These are phyloP conservation scores for Hypoxylon sp. DNA, from an alignment of 2,329 filamentous ascomycete species.

Conservation along the genomic window DNA sequence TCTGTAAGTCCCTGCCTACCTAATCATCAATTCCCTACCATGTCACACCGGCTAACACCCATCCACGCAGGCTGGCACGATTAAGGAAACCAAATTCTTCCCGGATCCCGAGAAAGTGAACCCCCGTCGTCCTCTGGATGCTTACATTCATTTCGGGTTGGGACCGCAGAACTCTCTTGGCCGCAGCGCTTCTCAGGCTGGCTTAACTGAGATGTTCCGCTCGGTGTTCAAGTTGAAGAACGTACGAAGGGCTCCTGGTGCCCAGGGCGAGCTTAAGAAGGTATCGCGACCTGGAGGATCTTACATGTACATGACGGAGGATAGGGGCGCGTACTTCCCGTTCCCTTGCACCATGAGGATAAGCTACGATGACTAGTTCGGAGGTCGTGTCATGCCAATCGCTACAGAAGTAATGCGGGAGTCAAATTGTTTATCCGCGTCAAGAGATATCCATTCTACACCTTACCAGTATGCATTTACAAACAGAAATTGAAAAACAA, in stretches of 20 bases:
- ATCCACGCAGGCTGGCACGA: conserved; percentile 52
- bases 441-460: too few relatives aligned
- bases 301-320: conserved; percentile 70
- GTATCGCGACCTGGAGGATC: conserved; percentile 63
- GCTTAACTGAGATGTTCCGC: conserved; percentile 73
- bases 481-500: too few relatives aligned
- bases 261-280: conserved; percentile 74
- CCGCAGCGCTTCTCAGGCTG: conserved; percentile 65
- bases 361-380: conserved; percentile 45
- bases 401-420: too few relatives aligned
- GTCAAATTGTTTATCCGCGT: too few relatives aligned
- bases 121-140: conserved; percentile 68
- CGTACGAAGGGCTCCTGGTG: conserved; percentile 67
- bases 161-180: conserved; percentile 72
- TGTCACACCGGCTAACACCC: conserved; percentile 2
- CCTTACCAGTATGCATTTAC: too few relatives aligned
- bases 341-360: conserved; percentile 51
- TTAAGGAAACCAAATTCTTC: conserved; percentile 66
- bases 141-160: conserved; percentile 70
- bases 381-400: too few relatives aligned
- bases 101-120: conserved; percentile 68
- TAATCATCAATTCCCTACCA: neutral
- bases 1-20: conserved; percentile 55
- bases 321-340: conserved; percentile 66
- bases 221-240: conserved; percentile 68